phyloP scores from a whole-genome alignment of 257 asterid species.

The Fraxinus pennsylvanica region DNA sequence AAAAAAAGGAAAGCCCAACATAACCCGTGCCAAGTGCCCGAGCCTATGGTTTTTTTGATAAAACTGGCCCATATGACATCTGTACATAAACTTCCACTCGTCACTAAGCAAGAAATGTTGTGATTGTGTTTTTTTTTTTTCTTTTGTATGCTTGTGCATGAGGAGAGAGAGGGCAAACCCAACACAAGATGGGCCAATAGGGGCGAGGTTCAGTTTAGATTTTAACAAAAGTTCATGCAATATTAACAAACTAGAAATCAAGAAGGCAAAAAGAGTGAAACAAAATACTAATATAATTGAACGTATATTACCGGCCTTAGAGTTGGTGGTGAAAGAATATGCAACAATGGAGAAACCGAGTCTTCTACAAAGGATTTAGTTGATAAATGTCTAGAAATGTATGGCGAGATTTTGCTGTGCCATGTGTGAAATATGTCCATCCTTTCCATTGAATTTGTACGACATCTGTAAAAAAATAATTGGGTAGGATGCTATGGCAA shows the following conservation, averaged over 20 bases:
- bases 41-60: too few species aligned
- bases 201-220: constrained; percentile 2
- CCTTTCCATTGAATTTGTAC: constrained; percentile 68
- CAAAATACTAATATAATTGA: constrained; percentile 6
- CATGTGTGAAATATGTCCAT: constrained; percentile 71
- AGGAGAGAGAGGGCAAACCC: too few species aligned
- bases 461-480: constrained; percentile 48
- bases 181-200: background rate
- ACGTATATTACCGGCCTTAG: constrained; percentile 73
- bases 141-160: too few species aligned
- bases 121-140: too few species aligned
- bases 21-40: background rate
- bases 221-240: constrained; percentile 5
- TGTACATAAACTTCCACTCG: background rate
- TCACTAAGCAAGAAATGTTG: background rate
- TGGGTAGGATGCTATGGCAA: constrained; percentile 20
- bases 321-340: constrained; percentile 84
- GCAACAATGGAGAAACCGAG: constrained; percentile 70
- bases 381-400: constrained; percentile 88
- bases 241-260: background rate
- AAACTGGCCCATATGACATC: background rate
- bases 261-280: constrained; percentile 22
- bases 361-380: constrained; percentile 78
- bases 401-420: constrained; percentile 70
- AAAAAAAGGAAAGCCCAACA: background rate